Conservation (phyloP, 75 land plant species). For the Selaginella tamariscina region DNA sequence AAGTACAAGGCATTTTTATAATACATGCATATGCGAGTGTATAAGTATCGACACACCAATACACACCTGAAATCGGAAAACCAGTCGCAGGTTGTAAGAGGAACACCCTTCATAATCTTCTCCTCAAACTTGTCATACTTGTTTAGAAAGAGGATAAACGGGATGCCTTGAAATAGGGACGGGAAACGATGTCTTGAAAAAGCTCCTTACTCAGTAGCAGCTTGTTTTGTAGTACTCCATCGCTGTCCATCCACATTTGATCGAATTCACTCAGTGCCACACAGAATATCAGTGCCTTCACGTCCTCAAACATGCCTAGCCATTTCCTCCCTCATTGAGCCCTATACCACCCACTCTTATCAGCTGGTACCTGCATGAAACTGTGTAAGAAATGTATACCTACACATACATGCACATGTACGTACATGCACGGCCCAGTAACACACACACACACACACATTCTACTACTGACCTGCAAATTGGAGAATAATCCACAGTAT, state of each 20-base stretch:
- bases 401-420: too few species aligned
- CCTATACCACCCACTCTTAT: conserved; percentile 1
- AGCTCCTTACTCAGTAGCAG: neutral
- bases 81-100: conserved; percentile 1
- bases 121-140: conserved; percentile 10
- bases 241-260: neutral
- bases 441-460: neutral
- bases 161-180: neutral
- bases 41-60: too few species aligned
- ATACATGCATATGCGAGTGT: too few species aligned
- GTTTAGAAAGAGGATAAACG: conserved; percentile 6
- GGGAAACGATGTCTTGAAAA: neutral
- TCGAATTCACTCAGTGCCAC: conserved; percentile 12
- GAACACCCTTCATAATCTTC: neutral
- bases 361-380: conserved; percentile 10
- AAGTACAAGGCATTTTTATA: too few species aligned
- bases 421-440: too few species aligned
- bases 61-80: conserved; percentile 7
- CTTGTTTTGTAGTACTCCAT: conserved; percentile 3
- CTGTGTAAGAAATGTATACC: too few species aligned
- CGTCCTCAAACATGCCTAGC: conserved; percentile 7
- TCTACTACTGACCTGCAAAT: neutral
- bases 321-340: neutral
- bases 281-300: neutral
- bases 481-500: conserved; percentile 1